These are phyloP conservation scores for Termitomyces sp. DNA, from an alignment of 768 basidiomycete genomes.

Conservation along the genomic window DNA sequence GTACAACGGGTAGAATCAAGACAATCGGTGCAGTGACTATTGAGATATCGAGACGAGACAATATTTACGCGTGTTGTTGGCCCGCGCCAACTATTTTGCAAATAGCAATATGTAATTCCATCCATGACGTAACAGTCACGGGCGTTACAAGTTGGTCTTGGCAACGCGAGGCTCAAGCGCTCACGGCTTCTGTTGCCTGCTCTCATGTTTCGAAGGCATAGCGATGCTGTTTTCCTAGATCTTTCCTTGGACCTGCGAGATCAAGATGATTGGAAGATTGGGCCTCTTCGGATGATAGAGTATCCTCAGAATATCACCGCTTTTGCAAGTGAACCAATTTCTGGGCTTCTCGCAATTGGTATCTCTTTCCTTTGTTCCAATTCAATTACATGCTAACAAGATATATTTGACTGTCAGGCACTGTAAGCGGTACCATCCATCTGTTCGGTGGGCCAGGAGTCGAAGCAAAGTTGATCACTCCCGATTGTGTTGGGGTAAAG, in stretches of 20 bases:
- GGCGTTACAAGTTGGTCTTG: not conserved
- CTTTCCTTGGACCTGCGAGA: conserved; percentile 56
- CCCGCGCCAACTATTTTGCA: no score
- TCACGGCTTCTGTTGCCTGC: conserved; percentile 23
- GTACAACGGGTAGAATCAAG: no score
- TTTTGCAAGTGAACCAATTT: conserved; percentile 54
- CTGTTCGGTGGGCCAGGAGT: conserved; percentile 69
- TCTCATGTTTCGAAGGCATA: conserved; percentile 38
- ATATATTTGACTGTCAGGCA: conserved; percentile 38
- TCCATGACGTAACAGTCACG: not conserved
- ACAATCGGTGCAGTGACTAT: no score
- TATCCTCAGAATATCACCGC: conserved; percentile 46
- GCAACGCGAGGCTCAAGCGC: not conserved
- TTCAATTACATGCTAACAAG: not conserved
- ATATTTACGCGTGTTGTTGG: no score
- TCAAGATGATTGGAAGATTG: conserved; percentile 50
- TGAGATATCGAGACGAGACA: no score
- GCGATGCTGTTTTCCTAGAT: conserved; percentile 33
- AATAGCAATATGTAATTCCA: no score
- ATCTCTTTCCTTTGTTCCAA: conserved; percentile 9
- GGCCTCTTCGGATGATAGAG: conserved; percentile 40
- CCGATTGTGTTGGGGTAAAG: conserved; percentile 42
- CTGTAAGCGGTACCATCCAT: conserved; percentile 53
- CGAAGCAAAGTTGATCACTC: conserved; percentile 39
- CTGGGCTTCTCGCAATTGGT: conserved; percentile 60